Evolutionary conservation across 2,329 filamentous ascomycete genomes (phyloP), one percentile per base, ranked within the genome.

Genomic region (Trichoderma arundinaceum): DNA sequence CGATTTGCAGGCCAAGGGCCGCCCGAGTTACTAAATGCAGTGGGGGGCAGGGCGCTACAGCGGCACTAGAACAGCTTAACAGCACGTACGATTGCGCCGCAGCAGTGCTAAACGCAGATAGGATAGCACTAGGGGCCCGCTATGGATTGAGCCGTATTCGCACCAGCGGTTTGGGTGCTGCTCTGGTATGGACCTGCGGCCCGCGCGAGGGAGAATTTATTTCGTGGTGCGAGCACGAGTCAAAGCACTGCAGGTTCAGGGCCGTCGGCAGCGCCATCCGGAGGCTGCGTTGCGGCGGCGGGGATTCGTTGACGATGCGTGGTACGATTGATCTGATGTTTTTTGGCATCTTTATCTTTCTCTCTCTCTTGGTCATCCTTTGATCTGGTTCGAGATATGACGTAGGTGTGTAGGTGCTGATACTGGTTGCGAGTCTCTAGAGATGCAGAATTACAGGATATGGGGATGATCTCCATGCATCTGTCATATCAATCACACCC

Each of bases 261-360:
- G 22, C 22, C 22, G 22, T n/a, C 54, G 41, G 54, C 54, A 46
- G 7, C 28, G 3, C 15, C 8, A 58, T 46, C 41, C 54, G 41
- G 41, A 58, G 15, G 13, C 22, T 58, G 28, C 41, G 22, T 58
- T 58, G 32, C 46, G 13, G 22, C 2, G 7, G 54, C 46, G 54
- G 54, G 6, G 39, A 56, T 38, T 9, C 6, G 22, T 35, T 15
- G 12, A 19, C 38, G 28, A n/a, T n/a, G 7, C 2, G n/a, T 58
- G 54, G 54, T 46, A 58, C n/a, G 54, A 58, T 58, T 35, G n/a
- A 58, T 58, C 28, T 46, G 54, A n/a, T 57, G 15, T 44, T 33
- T 56, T 44, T 17, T 19, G 3, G 17, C 17, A 15, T 53, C 4
- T 53, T 5, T 35, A 6, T 46, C 7, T 44, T 35, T 4, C 3